Conservation (phyloP, 2,329 filamentous ascomycete species). For the Diatrype stigma region DNA sequence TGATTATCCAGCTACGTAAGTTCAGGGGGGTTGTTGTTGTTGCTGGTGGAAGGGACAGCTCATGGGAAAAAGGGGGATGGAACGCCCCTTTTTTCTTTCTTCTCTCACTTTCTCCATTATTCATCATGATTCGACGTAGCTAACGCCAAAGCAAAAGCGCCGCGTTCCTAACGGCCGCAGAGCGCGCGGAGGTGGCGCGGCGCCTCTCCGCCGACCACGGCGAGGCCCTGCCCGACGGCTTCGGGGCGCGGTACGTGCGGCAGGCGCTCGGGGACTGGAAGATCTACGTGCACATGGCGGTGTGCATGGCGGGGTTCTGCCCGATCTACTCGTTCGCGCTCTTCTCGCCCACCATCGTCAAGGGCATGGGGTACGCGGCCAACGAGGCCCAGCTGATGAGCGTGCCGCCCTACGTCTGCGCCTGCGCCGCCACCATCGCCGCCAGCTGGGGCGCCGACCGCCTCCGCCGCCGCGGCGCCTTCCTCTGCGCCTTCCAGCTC, state of each 20-base stretch:
- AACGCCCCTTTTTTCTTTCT: no score
- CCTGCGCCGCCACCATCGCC: slow-evolving; percentile 28
- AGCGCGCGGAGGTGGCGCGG: slow-evolving; percentile 31
- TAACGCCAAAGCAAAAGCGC: background rate
- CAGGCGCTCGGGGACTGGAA: slow-evolving; percentile 35
- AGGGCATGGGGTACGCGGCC: background rate
- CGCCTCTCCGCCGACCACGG: slow-evolving; percentile 40
- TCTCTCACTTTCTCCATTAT: no score
- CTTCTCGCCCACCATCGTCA: background rate
- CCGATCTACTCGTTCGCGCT: background rate
- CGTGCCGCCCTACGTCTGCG: background rate
- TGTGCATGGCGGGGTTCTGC: slow-evolving; percentile 39
- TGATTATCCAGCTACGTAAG: slow-evolving; percentile 34
- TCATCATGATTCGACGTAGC: no score
- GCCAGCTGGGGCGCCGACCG: slow-evolving; percentile 35
- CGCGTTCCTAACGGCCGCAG: background rate
- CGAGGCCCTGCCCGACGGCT: slow-evolving; percentile 50
- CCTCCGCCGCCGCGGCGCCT: slow-evolving; percentile 27
- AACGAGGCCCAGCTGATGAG: background rate
- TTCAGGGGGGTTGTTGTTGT: no score
- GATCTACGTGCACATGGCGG: background rate
- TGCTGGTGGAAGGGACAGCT: no score
- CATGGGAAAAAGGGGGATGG: no score
- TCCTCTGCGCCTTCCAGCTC: slow-evolving; percentile 42
- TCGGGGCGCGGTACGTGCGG: slow-evolving; percentile 50